Evolutionary conservation across 768 basidiomycete species (phyloP).

Genomic region (Trametes maxima): DNA sequence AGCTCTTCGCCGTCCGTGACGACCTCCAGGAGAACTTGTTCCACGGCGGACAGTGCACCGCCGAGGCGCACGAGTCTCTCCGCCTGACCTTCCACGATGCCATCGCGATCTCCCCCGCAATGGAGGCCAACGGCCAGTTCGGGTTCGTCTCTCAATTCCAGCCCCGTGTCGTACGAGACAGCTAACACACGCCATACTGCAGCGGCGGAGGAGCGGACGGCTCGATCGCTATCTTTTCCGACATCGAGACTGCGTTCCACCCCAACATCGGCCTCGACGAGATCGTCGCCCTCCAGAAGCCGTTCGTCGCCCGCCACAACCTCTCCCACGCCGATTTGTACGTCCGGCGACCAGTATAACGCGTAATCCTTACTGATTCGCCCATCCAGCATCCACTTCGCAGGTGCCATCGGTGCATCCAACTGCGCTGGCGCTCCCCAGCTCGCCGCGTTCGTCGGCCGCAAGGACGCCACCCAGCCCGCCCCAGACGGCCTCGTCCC

Average conservation of each 20-base stretch:
- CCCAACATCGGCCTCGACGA: conserved; percentile 37
- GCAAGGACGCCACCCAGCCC: conserved; percentile 16
- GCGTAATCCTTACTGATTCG: no score
- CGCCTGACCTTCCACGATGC: conserved; percentile 30
- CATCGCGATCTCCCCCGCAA: conserved; percentile 16
- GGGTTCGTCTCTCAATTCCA: neutral
- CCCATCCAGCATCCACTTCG: conserved; percentile 44
- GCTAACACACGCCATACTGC: neutral
- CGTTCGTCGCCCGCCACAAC: conserved; percentile 12
- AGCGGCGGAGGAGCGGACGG: conserved; percentile 43
- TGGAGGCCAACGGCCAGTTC: conserved; percentile 13
- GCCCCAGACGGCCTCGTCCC: conserved; percentile 27
- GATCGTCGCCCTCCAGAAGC: conserved; percentile 14
- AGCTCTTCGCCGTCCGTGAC: conserved; percentile 33
- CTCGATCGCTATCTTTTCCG: conserved; percentile 47
- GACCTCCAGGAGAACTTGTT: conserved; percentile 33
- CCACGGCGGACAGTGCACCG: conserved; percentile 35
- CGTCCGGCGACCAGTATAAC: neutral
- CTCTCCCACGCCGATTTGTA: conserved; percentile 15
- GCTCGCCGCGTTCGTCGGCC: conserved; percentile 40
- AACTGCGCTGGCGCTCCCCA: conserved; percentile 50
- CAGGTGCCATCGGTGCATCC: conserved; percentile 44
- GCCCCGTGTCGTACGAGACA: no score
- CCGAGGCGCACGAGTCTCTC: conserved; percentile 34
- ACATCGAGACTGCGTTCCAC: conserved; percentile 43